phyloP scores from a whole-genome alignment of 2,329 filamentous ascomycete species.

The Neofusicoccum kwambonambiense region DNA sequence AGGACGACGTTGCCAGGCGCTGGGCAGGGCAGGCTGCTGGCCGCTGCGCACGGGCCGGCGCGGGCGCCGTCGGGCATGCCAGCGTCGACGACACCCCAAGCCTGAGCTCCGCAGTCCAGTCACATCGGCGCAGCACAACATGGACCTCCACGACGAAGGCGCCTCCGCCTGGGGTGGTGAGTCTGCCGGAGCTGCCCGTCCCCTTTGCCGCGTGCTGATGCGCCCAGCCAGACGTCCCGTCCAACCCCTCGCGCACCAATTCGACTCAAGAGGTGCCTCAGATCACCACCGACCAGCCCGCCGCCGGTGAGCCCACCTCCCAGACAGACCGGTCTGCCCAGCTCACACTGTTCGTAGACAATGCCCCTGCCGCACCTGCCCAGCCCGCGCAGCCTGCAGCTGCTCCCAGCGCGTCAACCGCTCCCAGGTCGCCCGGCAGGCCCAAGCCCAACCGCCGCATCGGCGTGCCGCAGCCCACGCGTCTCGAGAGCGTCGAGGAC shows the following conservation, averaged over 20 bases:
- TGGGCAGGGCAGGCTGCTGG: not conserved
- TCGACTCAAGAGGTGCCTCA: constrained; percentile 42
- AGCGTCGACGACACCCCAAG: constrained; percentile 13
- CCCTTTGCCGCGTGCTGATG: constrained; percentile 13
- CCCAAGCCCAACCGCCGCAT: constrained; percentile 47
- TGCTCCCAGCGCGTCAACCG: constrained; percentile 38
- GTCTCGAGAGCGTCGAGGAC: constrained; percentile 73
- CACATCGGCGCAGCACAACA: constrained; percentile 20
- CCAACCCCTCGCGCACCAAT: constrained; percentile 36
- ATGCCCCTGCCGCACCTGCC: constrained; percentile 12
- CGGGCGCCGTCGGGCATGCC: not conserved
- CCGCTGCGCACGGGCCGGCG: not conserved
- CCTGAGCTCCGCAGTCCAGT: constrained; percentile 4
- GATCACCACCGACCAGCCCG: constrained; percentile 31
- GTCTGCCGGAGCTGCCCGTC: constrained; percentile 9
- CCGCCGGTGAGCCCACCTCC: constrained; percentile 24
- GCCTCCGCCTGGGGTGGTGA: constrained; percentile 45
- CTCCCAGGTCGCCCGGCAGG: constrained; percentile 48
- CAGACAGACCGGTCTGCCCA: not conserved
- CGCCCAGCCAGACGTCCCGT: constrained; percentile 45
- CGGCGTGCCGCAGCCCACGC: constrained; percentile 72
- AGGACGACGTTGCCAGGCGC: not conserved
- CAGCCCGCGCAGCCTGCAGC: constrained; percentile 25
- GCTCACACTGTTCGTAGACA: not conserved
- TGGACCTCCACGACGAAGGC: constrained; percentile 45